Evolutionary conservation across 2,329 filamentous ascomycete species (phyloP), one percentile per base, ranked within the genome.

Genomic region (Epichloe glyceriae): DNA sequence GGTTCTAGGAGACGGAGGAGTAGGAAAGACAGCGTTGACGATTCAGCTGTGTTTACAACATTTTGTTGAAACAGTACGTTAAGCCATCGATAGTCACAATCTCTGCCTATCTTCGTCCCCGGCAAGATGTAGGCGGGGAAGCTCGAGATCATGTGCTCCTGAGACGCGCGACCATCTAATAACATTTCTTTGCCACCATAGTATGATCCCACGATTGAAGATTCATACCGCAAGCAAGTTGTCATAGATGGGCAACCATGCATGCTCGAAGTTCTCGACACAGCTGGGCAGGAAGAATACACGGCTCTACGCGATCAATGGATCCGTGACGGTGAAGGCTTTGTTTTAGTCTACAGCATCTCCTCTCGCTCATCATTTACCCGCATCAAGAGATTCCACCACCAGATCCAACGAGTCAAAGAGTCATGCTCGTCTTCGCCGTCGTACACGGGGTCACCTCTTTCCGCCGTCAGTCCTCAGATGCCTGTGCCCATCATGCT

Each of bases 1-100:
- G 80, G 89, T 95, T 72, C 75, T 95, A 57, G 90, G 89, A 61
- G 89, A 95, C 67, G 89, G 89, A 72, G 89, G 89, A 70, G 89
- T 95, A 55, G 89, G 89, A 61, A 95, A 95, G 72, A 95, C 89
- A 48, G 89, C 89, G 62, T 75, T 95, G 65, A 95, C 89, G 52
- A 95, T 95, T 65, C 89, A 98, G 82, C 78, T 98, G 62, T 97
- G 93, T 69, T 73, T 97, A 64, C 94, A 97, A 70, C 93, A 98
- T 71, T 98, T 98, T 67, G 90, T 97, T 62, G 91, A 97, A 73
- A 96, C 89, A 55, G 80, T 83, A 71, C 70, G 79, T 74, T 39
- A 42, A 26, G 49, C 42, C 39, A 37, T 40, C 7, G 26, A 14
- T 37, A 30, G 39, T 38, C 15, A 30, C 51, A 37, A 15, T 38